Percentiles rank a stretch among this genome's conserved stretches.
Evolutionary conservation across 2,329 filamentous ascomycete species (phyloP).

Genomic region (Diaporthe ilicicola): DNA sequence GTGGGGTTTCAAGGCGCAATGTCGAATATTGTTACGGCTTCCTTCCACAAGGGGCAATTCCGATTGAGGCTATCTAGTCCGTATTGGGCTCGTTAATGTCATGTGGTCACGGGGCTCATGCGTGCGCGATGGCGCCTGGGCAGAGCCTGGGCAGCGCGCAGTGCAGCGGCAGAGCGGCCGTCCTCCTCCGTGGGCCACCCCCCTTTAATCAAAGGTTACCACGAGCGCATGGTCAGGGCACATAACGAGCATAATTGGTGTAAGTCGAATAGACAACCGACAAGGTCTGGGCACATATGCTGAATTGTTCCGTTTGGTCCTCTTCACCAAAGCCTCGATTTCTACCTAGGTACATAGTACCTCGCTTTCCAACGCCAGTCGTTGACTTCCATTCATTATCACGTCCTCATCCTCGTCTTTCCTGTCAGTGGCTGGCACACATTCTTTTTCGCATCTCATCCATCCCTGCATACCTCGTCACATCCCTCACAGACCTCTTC

Average conservation of each 20-base stretch:
- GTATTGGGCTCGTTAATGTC: neutral
- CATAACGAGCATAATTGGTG: neutral
- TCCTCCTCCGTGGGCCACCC: conserved; percentile 9
- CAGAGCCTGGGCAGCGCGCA: conserved; percentile 17
- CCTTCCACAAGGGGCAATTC: neutral
- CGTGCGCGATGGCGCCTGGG: conserved; percentile 3
- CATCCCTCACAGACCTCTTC: neutral
- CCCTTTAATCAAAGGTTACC: conserved; percentile 20
- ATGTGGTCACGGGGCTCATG: conserved; percentile 14
- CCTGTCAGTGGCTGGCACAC: conserved; percentile 26
- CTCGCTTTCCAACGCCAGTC: neutral
- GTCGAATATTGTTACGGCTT: neutral
- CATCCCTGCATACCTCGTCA: neutral
- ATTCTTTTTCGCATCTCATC: neutral
- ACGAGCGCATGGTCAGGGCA: conserved; percentile 7
- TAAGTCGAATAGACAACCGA: neutral
- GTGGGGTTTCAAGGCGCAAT: conserved; percentile 1
- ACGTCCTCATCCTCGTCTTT: neutral
- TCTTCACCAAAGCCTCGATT: neutral
- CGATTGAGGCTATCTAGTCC: conserved; percentile 12
- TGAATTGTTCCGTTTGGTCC: conserved; percentile 5
- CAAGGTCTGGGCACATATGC: conserved; percentile 1
- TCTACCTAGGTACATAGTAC: neutral
- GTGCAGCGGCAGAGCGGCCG: conserved; percentile 22
- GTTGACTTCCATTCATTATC: conserved; percentile 8